Evolutionary conservation across 148 eudicot species (phyloP).

Genomic region (Camellia granthamiana): DNA sequence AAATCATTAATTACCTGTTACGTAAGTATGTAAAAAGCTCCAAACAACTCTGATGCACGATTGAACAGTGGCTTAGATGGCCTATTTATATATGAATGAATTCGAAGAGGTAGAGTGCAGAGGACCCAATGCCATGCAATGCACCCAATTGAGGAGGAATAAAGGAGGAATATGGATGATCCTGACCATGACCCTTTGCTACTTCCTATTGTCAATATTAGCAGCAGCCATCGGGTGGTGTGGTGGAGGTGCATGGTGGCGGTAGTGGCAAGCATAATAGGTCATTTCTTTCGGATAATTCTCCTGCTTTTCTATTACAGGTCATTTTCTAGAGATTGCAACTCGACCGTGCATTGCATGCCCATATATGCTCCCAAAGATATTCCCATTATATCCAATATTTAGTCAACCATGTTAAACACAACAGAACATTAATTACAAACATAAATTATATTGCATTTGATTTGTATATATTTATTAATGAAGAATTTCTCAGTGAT

Average conservation of each 20-base stretch:
- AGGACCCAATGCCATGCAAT: not conserved
- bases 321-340: not conserved
- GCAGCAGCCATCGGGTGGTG: not conserved
- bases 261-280: not conserved
- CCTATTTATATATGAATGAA: constrained; percentile 15
- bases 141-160: not conserved
- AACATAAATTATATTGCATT: no score
- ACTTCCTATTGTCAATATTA: not conserved
- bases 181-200: not conserved
- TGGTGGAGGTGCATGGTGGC: not conserved
- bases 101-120: not conserved
- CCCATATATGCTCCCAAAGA: not conserved
- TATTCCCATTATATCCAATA: no score
- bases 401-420: no score
- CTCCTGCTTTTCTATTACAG: not conserved
- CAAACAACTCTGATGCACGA: not conserved
- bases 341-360: not conserved
- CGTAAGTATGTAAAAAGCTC: not conserved
- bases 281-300: not conserved
- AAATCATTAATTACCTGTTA: not conserved
- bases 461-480: no score
- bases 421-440: no score
- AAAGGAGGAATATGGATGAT: not conserved
- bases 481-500: no score
- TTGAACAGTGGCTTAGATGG: not conserved